Base-by-base conservation (phyloP, 495 filamentous ascomycete genomes). In the Aspergillus conjunctus region DNA sequence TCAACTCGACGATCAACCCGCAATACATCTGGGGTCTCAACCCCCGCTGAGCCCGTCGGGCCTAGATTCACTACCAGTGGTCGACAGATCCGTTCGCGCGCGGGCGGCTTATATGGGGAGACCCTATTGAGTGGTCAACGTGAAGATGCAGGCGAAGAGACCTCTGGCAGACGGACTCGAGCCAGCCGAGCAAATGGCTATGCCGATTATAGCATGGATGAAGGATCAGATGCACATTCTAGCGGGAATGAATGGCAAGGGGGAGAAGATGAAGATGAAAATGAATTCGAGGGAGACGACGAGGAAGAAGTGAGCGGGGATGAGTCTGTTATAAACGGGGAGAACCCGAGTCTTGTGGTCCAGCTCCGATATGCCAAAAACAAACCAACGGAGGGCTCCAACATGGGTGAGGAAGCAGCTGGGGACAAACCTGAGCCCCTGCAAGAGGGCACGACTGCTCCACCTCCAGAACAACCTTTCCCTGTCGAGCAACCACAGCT, bases 21-120 rank as follows among this genome's bases (percentile, higher is more conserved):
- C 18, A 88, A 90, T 66, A 64, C 66, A 0, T 91, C 91, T 3
- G 83, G 86, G 4, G 80, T 86, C 18, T 84, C 83, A 57, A 90
- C 91, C 2, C 87, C 91, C 0, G 84, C 85, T 22, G 88, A 91
- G 63, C 78, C 83, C 4, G 70, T 77, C 21, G 87, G 83, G n/a
- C 91, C 92, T 37, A 87, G 87, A n/a, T 89, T 89, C 53, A 98
- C 95, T 2, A 89, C 92, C 30, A 95, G 91, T 70, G 94, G 94
- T 33, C 85, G 94, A 34, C 93, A 97, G 67, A 85, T 97, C 32
- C 83, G 90, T 56, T 83, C 85, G 15, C 86, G 90, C 11, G 75
- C 76, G n/a, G 89, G 87, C 17, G 91, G 94, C 12, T 73, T 86
- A 43, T 97, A 96, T 70, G 92, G 91, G 3, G 91, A 93, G 67